A percentile compares a stretch with the other conserved stretches of the same genome.
Conservation (phyloP, 2,329 filamentous ascomycete species). For the Geosmithia morbida region DNA sequence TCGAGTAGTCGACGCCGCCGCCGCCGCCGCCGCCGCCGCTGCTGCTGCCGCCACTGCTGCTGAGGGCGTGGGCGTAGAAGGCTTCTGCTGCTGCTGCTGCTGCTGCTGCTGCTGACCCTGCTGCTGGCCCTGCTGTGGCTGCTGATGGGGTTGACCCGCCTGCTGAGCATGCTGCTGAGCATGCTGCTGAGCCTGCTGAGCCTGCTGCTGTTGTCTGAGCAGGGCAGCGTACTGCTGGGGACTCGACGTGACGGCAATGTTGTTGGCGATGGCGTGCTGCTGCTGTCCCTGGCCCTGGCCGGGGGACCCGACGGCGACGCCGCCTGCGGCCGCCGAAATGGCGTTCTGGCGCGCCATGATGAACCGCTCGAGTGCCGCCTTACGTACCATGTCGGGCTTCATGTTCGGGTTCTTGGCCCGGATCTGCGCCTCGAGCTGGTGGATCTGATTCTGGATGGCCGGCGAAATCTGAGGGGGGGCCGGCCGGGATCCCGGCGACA, state of each 20-base stretch:
- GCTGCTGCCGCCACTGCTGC: constrained; percentile 6
- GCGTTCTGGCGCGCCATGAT: constrained; percentile 30
- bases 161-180: constrained; percentile 10
- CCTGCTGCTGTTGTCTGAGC: constrained; percentile 41
- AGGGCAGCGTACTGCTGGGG: constrained; percentile 47
- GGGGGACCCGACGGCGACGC: constrained; percentile 14
- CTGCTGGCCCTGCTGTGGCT: constrained; percentile 23
- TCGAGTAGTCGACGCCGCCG: constrained; percentile 5
- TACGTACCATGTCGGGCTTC: constrained; percentile 31
- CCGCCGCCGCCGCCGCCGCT: constrained; percentile 7
- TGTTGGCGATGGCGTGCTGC: constrained; percentile 31
- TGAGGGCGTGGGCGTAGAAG: constrained; percentile 6
- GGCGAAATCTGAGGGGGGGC: constrained; percentile 23
- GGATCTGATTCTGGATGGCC: constrained; percentile 28
- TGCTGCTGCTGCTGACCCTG: constrained; percentile 10
- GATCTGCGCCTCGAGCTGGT: constrained; percentile 36
- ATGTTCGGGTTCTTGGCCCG: constrained; percentile 34
- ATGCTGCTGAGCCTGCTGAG: constrained; percentile 19
- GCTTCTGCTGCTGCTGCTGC: constrained; percentile 8
- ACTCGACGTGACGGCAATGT: constrained; percentile 31
- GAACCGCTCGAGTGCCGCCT: constrained; percentile 35
- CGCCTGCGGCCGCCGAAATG: constrained; percentile 40
- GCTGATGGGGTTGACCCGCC: constrained; percentile 39
- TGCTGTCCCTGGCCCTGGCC: background rate
- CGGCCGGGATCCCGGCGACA: constrained; percentile 24